phyloP scores from a whole-genome alignment of 2,329 filamentous ascomycete species.

The Allantophomopsis cytisporea region DNA sequence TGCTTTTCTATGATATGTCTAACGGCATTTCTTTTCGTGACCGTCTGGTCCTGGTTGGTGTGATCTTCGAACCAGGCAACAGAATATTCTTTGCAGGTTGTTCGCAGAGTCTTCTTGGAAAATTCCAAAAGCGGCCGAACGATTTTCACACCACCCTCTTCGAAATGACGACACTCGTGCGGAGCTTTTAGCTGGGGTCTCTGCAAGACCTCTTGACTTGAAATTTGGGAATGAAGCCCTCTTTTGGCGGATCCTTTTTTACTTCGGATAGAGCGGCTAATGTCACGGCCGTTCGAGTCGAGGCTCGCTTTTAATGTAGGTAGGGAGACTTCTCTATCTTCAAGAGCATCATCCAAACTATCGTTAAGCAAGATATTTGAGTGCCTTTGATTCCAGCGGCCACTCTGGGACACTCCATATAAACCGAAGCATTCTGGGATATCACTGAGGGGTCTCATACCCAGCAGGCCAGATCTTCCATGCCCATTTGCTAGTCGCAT shows the following conservation, averaged over 20 bases:
- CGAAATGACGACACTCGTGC: conserved; percentile 23
- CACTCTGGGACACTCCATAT: conserved; percentile 57
- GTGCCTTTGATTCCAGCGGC: conserved; percentile 13
- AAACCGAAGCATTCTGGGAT: conserved; percentile 80
- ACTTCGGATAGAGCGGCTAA: neutral
- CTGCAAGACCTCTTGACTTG: neutral
- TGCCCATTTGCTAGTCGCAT: conserved; percentile 62
- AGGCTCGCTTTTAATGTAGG: no score
- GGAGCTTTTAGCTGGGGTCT: conserved; percentile 2
- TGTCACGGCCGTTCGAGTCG: no score
- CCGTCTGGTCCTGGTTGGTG: conserved; percentile 65
- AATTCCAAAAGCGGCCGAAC: conserved; percentile 60
- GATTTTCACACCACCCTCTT: conserved; percentile 51
- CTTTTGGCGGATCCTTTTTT: neutral
- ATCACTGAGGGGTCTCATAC: conserved; percentile 47
- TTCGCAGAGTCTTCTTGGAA: conserved; percentile 58
- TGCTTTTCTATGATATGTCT: conserved; percentile 48
- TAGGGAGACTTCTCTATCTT: no score
- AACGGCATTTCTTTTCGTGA: conserved; percentile 73
- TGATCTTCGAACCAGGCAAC: conserved; percentile 72
- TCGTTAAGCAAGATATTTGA: neutral
- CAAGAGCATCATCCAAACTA: no score
- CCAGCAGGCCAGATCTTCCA: conserved; percentile 54
- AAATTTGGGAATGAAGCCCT: conserved; percentile 5
- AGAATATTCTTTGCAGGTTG: conserved; percentile 55